Percentiles rank a stretch among this genome's conserved stretches.
Conservation (phyloP, 306 rosid species). For the Leucaena leucocephala region DNA sequence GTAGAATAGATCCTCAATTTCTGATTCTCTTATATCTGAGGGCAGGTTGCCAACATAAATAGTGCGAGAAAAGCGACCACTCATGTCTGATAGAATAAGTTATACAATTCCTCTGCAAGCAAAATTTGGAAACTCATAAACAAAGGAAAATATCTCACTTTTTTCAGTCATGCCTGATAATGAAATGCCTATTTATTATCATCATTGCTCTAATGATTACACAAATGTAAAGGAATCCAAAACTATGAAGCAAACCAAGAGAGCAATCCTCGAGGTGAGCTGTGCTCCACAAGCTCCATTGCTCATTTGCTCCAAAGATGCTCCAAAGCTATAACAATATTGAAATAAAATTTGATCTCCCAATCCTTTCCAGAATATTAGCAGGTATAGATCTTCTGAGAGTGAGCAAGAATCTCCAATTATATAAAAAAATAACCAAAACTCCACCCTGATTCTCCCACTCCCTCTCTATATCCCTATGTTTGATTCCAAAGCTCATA, state of each 20-base stretch:
- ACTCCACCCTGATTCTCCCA: conserved; percentile 99
- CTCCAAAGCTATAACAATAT: conserved; percentile 93
- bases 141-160: conserved; percentile 26
- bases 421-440: conserved; percentile 81
- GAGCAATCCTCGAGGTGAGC: conserved; percentile 99
- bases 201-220: conserved; percentile 52
- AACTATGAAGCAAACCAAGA: conserved; percentile 99
- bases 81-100: conserved; percentile 63
- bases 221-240: conserved; percentile 70
- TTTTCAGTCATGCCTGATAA: conserved; percentile 36
- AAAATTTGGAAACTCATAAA: conserved; percentile 40
- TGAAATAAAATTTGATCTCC: conserved; percentile 88
- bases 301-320: conserved; percentile 99
- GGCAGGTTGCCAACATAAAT: conserved; percentile 99
- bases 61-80: conserved; percentile 99
- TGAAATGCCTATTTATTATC: conserved; percentile 49
- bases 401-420: conserved; percentile 96
- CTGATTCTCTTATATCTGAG: conserved; percentile 81
- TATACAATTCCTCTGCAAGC: conserved; percentile 50
- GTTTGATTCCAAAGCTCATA: conserved; percentile 99
- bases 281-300: conserved; percentile 99
- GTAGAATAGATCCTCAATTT: conserved; percentile 91
- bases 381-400: conserved; percentile 97
- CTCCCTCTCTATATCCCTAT: conserved; percentile 99
- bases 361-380: conserved; percentile 92